Evolutionary conservation across 2,329 filamentous ascomycete species (phyloP).

Genomic region (Proliferodiscus dingleyae): DNA sequence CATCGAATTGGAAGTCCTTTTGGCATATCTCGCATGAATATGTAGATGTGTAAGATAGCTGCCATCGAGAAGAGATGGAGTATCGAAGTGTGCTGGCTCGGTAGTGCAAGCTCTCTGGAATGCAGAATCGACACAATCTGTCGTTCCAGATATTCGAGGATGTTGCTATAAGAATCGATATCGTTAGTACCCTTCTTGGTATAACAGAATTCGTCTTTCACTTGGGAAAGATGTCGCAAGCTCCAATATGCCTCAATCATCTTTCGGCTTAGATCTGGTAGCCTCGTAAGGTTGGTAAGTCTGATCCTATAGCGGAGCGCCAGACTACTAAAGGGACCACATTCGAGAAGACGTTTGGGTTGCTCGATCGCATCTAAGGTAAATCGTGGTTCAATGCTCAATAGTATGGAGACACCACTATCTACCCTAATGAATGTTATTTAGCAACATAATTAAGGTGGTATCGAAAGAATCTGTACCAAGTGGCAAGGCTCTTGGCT

Average conservation of each 20-base stretch:
- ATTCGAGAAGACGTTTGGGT: background rate
- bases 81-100: background rate
- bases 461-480: too few relatives aligned
- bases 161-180: constrained; percentile 5
- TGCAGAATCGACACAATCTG: background rate
- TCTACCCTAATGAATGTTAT: background rate
- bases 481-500: too few relatives aligned
- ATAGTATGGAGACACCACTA: background rate
- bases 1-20: constrained; percentile 5
- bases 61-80: constrained; percentile 9
- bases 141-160: constrained; percentile 8
- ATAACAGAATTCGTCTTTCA: constrained; percentile 2
- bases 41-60: constrained; percentile 4
- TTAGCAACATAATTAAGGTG: too few relatives aligned
- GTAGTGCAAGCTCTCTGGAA: background rate
- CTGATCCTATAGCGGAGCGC: constrained; percentile 1
- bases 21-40: constrained; percentile 10
- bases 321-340: background rate
- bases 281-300: background rate
- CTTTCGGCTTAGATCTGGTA: background rate
- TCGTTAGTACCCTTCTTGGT: background rate
- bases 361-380: background rate
- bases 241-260: constrained; percentile 2
- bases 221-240: background rate
- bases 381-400: background rate